Conservation (phyloP, 1,284 basidiomycete genomes). For the Papiliotrema laurentii region DNA sequence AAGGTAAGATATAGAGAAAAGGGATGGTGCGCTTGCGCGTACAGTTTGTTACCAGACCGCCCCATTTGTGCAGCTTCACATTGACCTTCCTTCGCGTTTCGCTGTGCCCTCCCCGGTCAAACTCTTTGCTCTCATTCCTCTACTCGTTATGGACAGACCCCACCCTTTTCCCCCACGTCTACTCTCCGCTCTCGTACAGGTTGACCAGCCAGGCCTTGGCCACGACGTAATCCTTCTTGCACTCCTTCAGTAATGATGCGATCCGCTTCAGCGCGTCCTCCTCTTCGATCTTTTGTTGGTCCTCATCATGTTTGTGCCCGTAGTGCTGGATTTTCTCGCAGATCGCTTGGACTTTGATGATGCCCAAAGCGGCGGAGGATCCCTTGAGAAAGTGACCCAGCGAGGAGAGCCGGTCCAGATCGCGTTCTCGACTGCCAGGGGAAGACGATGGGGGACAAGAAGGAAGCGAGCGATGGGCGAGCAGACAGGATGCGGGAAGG, state of each 20-base stretch:
- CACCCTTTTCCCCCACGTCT: neutral
- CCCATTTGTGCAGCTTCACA: no score
- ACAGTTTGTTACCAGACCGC: no score
- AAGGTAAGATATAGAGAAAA: no score
- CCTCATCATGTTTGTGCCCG: slow-evolving; percentile 55
- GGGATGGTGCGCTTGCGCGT: no score
- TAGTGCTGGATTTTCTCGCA: slow-evolving; percentile 89
- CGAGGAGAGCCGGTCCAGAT: slow-evolving; percentile 63
- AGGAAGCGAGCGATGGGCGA: neutral
- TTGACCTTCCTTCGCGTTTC: no score
- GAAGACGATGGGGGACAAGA: neutral
- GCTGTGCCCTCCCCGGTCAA: no score
- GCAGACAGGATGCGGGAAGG: no score
- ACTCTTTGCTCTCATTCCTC: slow-evolving; percentile 5
- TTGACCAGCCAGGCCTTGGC: slow-evolving; percentile 57
- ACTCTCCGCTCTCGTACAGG: slow-evolving; percentile 50
- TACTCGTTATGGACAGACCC: neutral
- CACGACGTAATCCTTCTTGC: slow-evolving; percentile 57
- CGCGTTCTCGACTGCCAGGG: slow-evolving; percentile 53
- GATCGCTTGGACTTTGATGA: slow-evolving; percentile 69
- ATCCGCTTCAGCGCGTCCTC: slow-evolving; percentile 65
- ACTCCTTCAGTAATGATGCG: slow-evolving; percentile 52
- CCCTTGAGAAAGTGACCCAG: slow-evolving; percentile 93
- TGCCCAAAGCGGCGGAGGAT: slow-evolving; percentile 83
- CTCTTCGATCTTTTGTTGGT: slow-evolving; percentile 50